phyloP scores from a whole-genome alignment of 345 rosid species.

The Reutealis trisperma region DNA sequence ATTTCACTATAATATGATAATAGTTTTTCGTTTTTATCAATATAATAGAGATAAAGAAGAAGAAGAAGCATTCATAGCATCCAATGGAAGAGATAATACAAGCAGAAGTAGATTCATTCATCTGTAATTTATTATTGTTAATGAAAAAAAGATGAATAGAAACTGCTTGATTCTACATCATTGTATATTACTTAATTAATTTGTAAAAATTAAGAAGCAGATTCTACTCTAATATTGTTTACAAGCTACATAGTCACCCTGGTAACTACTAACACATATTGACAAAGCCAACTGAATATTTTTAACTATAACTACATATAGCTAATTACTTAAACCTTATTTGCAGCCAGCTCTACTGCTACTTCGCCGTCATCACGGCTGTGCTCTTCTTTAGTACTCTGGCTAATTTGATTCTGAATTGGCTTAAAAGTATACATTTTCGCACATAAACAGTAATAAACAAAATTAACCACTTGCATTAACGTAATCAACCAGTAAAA shows the following conservation, averaged over 20 bases:
- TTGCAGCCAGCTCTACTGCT: conserved; percentile 38
- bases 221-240: not conserved
- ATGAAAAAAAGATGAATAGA: not conserved
- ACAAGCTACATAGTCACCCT: no score
- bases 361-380: conserved; percentile 31
- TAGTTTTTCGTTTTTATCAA: no score
- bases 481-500: conserved; percentile 78
- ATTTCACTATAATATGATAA: no score
- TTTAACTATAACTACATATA: not conserved
- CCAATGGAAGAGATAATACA: not conserved
- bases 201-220: not conserved
- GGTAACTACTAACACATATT: no score
- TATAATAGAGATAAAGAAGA: no score
- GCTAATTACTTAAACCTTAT: conserved; percentile 14
- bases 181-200: not conserved
- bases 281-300: no score
- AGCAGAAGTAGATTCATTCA: not conserved
- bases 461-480: conserved; percentile 56
- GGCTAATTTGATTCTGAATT: conserved; percentile 39
- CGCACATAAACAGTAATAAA: conserved; percentile 64
- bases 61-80: no score
- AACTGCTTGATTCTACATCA: not conserved
- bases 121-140: no score
- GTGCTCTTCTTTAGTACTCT: conserved; percentile 23
- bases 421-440: conserved; percentile 75